Conservation (phyloP, 306 rosid species). For the Biancaea sappan region DNA sequence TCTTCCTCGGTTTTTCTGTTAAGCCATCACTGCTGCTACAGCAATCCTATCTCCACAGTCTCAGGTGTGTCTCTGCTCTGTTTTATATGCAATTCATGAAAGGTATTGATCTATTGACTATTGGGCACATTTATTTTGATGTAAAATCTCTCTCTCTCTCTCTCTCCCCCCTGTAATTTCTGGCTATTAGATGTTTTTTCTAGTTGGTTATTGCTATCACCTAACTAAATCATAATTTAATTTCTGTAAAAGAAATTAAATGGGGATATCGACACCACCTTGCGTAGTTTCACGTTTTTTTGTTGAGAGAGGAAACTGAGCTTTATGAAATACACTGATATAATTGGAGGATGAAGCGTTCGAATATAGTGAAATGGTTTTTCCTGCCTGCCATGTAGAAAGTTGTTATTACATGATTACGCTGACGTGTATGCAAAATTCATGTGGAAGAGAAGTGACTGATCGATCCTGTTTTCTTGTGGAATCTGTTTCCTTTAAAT, state of each 20-base stretch:
- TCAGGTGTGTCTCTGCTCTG: background rate
- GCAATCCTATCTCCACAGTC: background rate
- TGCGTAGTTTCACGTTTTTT: conserved; percentile 19
- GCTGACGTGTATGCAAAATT: background rate
- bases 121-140: background rate
- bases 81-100: conserved; percentile 5
- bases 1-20: background rate
- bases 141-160: conserved; percentile 6
- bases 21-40: background rate
- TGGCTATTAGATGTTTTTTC: background rate
- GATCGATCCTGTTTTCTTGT: background rate
- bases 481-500: conserved; percentile 16
- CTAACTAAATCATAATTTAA: background rate
- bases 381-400: background rate
- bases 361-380: conserved; percentile 7
- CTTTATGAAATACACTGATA: conserved; percentile 7
- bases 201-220: conserved; percentile 3
- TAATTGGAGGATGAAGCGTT: background rate
- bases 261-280: background rate
- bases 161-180: background rate
- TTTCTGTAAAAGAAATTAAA: conserved; percentile 9
- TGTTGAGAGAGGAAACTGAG: conserved; percentile 25
- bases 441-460: conserved; percentile 2
- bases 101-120: conserved; percentile 25
- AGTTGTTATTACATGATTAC: background rate